phyloP scores from a whole-genome alignment of 805 yeast genomes.

The Helenozyma rhizophorensis region DNA sequence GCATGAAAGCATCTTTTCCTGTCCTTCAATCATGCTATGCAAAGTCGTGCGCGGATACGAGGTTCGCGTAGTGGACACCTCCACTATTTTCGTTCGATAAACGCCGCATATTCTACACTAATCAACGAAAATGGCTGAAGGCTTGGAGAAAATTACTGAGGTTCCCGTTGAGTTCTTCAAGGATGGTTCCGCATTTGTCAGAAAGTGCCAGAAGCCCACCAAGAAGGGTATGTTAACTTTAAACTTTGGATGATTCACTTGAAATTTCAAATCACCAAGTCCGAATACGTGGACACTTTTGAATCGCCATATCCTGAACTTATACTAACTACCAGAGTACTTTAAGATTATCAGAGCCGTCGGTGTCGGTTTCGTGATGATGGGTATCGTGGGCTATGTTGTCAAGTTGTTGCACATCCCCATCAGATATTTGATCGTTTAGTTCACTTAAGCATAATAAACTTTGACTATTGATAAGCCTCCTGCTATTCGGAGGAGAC shows the following conservation, averaged over 20 bases:
- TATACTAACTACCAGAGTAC: conserved; percentile 56
- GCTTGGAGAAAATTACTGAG: conserved; percentile 73
- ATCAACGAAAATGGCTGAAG: conserved; percentile 42
- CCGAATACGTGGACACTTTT: neutral
- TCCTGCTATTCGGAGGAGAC: too few relatives aligned
- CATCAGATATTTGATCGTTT: conserved; percentile 91
- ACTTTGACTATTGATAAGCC: too few relatives aligned
- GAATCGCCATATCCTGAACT: too few relatives aligned
- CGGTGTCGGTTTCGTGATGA: conserved; percentile 93
- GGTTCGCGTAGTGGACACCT: conserved; percentile 9
- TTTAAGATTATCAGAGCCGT: conserved; percentile 87
- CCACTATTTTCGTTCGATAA: too few relatives aligned
- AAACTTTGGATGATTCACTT: neutral
- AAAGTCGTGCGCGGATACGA: conserved; percentile 2
- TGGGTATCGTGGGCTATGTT: conserved; percentile 96
- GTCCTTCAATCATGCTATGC: too few relatives aligned
- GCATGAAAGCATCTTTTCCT: too few relatives aligned
- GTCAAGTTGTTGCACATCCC: conserved; percentile 94
- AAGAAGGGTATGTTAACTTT: conserved; percentile 57
- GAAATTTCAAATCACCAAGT: neutral
- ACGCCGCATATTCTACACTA: conserved; percentile 3
- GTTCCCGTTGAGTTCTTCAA: conserved; percentile 87
- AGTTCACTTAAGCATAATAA: too few relatives aligned
- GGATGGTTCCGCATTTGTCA: conserved; percentile 85
- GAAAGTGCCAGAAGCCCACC: conserved; percentile 91